Evolutionary conservation across 495 filamentous ascomycete genomes (phyloP), one percentile per base, ranked within the genome.

Genomic region (Collariella sp.): DNA sequence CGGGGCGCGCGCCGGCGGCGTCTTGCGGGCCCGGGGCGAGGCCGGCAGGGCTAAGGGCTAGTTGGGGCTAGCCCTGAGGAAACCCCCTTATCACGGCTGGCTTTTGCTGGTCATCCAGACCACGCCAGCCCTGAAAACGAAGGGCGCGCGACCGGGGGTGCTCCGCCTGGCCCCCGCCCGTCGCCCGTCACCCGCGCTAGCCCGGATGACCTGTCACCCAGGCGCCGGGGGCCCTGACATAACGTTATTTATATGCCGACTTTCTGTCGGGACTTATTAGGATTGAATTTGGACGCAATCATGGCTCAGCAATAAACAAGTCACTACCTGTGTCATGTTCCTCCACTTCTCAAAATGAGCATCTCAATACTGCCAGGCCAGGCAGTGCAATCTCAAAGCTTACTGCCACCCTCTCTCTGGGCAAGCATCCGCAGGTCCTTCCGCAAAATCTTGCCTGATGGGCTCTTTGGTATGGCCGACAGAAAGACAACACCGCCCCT

Each of bases 401-500:
- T 62, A 40, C 62, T 65, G 18, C 20, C 19, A 34, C 34, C 40
- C 10, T 22, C 44, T 46, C 67, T 60, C 54, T 55, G 54, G 7
- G 64, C 66, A 46, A 66, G 31, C 31, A 65, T 66, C 23, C 72
- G 67, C 56, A 79, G 50, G 33, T 84, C 54, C 46, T 84, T 77
- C 52, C 88, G 83, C 63, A 95, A 62, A 44, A 94, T 93, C 77
- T 95, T 95, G 2, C 89, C 89, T 55, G 79, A 79, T 0, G 77
- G 76, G 61, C 82, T 91, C 76, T 89, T 91, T n/a, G 89, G 89
- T 18, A 94, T 83, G 44, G 75, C 75, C 50, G 88, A 78, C 7
- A 91, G 71, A 60, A 91, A 95, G 19, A 76, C 76, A 0, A 95
- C 78, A 0, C 89, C 89, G 22, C 89, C 89, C 16, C 85, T 75